Evolutionary conservation across 2,329 filamentous ascomycete genomes (phyloP).

Genomic region (Byssothecium circinans): DNA sequence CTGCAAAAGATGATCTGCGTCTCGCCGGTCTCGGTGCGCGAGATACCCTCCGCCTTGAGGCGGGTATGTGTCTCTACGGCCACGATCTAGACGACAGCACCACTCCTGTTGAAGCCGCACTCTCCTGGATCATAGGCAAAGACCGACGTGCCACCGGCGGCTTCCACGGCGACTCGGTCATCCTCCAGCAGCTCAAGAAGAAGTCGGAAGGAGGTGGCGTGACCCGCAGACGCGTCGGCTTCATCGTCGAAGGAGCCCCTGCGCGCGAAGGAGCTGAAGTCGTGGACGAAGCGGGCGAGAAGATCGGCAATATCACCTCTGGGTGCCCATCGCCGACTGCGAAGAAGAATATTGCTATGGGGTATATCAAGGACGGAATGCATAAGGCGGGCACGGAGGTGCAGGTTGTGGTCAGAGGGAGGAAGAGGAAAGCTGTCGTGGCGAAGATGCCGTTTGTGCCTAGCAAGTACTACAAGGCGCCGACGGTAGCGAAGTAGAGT

Average conservation of each 20-base stretch:
- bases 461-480: conserved; percentile 67
- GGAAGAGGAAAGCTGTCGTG: conserved; percentile 72
- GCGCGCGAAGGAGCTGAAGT: conserved; percentile 88
- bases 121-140: conserved; percentile 84
- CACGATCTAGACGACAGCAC: conserved; percentile 85
- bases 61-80: conserved; percentile 99
- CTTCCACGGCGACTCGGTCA: conserved; percentile 83
- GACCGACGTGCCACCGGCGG: conserved; percentile 68
- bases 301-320: conserved; percentile 81
- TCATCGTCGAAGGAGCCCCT: conserved; percentile 81
- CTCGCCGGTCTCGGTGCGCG: conserved; percentile 87
- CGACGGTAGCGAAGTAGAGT: conserved; percentile 1
- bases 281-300: conserved; percentile 63
- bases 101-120: conserved; percentile 66
- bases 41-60: conserved; percentile 90
- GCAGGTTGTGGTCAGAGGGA: conserved; percentile 75
- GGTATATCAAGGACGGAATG: conserved; percentile 76
- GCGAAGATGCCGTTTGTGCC: conserved; percentile 88
- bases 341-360: conserved; percentile 94
- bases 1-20: conserved; percentile 66
- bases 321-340: conserved; percentile 87
- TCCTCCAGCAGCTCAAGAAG: conserved; percentile 75
- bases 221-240: conserved; percentile 72
- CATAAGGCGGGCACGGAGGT: conserved; percentile 86
- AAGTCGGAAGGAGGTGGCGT: conserved; percentile 73